Evolutionary conservation across 2,329 filamentous ascomycete species (phyloP), one percentile per base, ranked within the genome.

Genomic region (Cladosporium sp.): DNA sequence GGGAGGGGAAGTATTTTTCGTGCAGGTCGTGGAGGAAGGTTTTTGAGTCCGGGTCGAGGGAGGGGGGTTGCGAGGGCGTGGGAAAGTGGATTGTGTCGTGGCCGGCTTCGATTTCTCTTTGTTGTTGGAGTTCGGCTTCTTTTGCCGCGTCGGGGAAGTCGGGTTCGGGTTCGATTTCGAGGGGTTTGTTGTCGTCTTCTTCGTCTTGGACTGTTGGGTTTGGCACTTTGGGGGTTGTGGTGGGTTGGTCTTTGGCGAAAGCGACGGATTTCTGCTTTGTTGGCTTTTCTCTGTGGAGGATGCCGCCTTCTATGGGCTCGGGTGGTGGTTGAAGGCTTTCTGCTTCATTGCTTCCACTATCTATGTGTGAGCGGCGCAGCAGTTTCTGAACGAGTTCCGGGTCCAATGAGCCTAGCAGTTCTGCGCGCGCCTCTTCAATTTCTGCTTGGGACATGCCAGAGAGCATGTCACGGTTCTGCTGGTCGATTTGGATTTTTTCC

Each of bases 1-100:
- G 83, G 55, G 83, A 81, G 11, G 93, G 91, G 69, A 96, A 98
- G 78, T 95, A 98, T 68, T 96, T 95, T 18, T 83, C 72, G 74
- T 95, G 91, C 5, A 98, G 81, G 50, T 88, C 85, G 40, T 80
- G 71, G 51, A 97, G 83, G 72, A 97, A 97, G 62, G 88, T 77
- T 0, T 88, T 85, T 52, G 91, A 88, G 32, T 81, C 75, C 0
- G 91, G 90, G 66, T 97, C 88, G 55, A 97, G 84, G 52, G 89
- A 84, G 9, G 86, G 86, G 2, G 77, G 75, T 59, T 67, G 75
- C 30, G 59, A 71, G 56, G 58, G 71, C 57, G 51, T 73, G 62
- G 83, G 84, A 67, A 84, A 88, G 69, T 88, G 86, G 12, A 75
- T 68, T 46, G 51, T 59, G 35, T 58, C 59, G 38, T 61, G 55